Conservation (phyloP, 2,329 filamentous ascomycete species). For the Kalmusia sp. region DNA sequence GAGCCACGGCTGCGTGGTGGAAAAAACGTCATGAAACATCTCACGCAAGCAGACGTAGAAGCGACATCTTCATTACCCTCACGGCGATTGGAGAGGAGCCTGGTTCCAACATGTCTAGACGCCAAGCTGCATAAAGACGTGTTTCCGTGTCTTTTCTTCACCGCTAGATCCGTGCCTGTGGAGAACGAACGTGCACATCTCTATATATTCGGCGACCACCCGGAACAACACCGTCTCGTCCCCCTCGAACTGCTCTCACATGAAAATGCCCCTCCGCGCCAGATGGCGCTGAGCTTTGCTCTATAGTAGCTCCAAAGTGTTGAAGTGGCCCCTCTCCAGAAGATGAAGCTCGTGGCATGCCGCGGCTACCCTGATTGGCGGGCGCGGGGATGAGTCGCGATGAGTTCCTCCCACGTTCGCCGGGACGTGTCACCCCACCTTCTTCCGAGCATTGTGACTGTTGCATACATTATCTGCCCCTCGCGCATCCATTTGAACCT, state of each 20-base stretch:
- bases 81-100: not conserved
- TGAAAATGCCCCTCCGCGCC: constrained; percentile 7
- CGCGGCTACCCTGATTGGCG: constrained; percentile 32
- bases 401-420: constrained; percentile 28
- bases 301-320: constrained; percentile 20
- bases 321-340: constrained; percentile 30
- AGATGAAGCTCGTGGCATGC: constrained; percentile 34
- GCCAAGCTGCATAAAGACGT: constrained; percentile 16
- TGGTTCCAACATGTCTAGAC: not conserved
- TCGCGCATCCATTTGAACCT: constrained; percentile 15
- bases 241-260: constrained; percentile 6
- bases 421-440: constrained; percentile 10
- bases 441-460: constrained; percentile 12
- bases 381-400: constrained; percentile 17
- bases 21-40: too few species aligned
- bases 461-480: constrained; percentile 4
- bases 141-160: constrained; percentile 21
- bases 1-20: too few species aligned
- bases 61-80: not conserved
- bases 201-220: constrained; percentile 23
- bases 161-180: constrained; percentile 29
- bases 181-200: constrained; percentile 22
- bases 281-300: constrained; percentile 12
- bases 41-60: too few species aligned
- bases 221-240: not conserved